Base-by-base conservation (phyloP, 140 eudicot species). In the Ambrosia hybrid region DNA sequence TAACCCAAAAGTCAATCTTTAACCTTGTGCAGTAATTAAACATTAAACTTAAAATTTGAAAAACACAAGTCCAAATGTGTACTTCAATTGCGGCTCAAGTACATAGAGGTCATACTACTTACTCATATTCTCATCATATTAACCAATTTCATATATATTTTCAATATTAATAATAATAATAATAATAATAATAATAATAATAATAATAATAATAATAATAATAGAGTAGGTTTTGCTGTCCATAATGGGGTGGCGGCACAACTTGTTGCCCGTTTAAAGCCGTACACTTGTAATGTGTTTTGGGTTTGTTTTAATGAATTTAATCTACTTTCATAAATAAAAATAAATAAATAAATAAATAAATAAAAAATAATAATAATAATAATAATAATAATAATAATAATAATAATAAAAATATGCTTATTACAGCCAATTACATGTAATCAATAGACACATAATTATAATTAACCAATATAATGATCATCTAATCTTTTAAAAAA, bases 1-100 rank as follows among this genome's bases (percentile, higher is more conserved):
- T 67, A 57, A 63, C 61, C 80, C 63, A 76, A 70, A 51, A 60
- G 75, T 76, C 65, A 59, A 77, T 58, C 37, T 76, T 38, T 76
- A 69, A 37, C 70, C 34, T 57, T 76, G 21, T 33, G 62, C 63
- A 39, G 65, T 36, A 21, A 56, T 55, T 33, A 45, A 56, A 46
- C 5, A 17, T 16, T 12, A 16, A 36, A 57, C 51, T 9, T 34
- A 6, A 57, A 39, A 3, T 39, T 39, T 39, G 45, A 67, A 75
- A 67, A 75, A 33, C 39, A 41, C 39, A 57, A 30, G 8, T 17
- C 61, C 21, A 61, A 41, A 70, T 17, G 43, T 15, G 13, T 60
- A 60, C 79, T 41, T 55, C 37, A 73, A 34, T 64, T 37, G 26
- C 43, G 3, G 33, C 30, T 36, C 8, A 0, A 55, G n/a, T 52